These are phyloP conservation scores for Cordyceps militaris DNA, from an alignment of 2,329 filamentous ascomycete genomes.

Conservation along the genomic window DNA sequence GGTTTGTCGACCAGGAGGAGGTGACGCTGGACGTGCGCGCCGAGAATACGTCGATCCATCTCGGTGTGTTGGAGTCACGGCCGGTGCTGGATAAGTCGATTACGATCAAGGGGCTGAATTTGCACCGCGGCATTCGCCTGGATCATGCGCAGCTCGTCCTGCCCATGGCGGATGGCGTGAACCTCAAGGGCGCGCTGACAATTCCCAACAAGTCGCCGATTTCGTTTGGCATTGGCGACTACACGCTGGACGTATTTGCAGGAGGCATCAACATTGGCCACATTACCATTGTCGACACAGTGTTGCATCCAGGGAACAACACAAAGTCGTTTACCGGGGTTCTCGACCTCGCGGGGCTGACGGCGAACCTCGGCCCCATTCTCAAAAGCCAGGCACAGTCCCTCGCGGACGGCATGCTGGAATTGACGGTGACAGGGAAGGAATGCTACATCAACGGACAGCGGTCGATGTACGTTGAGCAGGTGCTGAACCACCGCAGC, in stretches of 20 bases:
- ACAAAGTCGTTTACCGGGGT: neutral
- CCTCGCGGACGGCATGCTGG: neutral
- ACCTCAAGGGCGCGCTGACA: neutral
- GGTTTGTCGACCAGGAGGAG: neutral
- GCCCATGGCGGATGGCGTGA: neutral
- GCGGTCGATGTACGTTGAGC: neutral
- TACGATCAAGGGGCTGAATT: neutral
- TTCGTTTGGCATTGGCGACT: neutral
- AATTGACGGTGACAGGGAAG: neutral
- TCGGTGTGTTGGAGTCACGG: neutral
- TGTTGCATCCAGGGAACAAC: neutral
- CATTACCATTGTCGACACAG: neutral
- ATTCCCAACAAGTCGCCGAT: conserved; percentile 1
- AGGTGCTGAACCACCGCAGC: neutral
- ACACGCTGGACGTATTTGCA: conserved; percentile 1
- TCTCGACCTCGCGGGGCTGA: neutral
- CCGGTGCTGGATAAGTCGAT: conserved; percentile 1
- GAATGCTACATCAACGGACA: neutral
- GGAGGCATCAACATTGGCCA: neutral
- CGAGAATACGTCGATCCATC: neutral
- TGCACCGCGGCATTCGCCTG: neutral
- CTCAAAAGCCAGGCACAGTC: neutral
- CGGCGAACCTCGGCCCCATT: neutral
- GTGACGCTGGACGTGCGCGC: neutral
- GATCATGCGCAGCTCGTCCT: neutral